These are phyloP conservation scores for Aspergillus ruber DNA, from an alignment of 2,329 filamentous ascomycete genomes.

Conservation along the genomic window DNA sequence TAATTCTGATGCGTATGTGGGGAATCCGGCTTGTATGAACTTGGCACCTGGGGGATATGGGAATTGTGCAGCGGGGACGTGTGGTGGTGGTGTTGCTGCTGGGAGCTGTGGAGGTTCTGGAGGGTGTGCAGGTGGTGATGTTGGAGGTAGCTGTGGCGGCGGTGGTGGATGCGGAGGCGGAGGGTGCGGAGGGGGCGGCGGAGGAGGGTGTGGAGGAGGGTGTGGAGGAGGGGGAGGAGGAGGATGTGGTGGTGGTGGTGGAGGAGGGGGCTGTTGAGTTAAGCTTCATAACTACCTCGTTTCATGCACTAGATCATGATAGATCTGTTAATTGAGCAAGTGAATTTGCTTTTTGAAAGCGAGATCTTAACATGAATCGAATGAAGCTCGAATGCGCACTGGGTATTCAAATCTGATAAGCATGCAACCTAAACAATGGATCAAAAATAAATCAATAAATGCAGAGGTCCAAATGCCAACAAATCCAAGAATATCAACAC, in stretches of 20 bases:
- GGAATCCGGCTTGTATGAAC: slow-evolving; percentile 42
- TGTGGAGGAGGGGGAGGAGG: neutral
- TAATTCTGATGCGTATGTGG: slow-evolving; percentile 36
- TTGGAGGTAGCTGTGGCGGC: slow-evolving; percentile 40
- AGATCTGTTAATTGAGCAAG: too few relatives aligned
- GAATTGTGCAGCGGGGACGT: slow-evolving; percentile 44
- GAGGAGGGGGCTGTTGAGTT: neutral
- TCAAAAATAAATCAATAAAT: neutral
- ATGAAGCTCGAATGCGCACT: neutral
- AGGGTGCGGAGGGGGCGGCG: slow-evolving; percentile 5
- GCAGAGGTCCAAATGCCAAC: neutral
- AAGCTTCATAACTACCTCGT: neutral
- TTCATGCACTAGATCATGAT: neutral
- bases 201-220: slow-evolving; percentile 1
- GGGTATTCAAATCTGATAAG: neutral
- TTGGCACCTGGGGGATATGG: slow-evolving; percentile 34
- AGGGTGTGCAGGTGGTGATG: slow-evolving; percentile 32
- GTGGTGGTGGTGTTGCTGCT: slow-evolving; percentile 39
- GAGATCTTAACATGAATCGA: too few relatives aligned
- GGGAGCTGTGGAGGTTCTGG: slow-evolving; percentile 31
- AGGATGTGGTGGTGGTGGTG: neutral
- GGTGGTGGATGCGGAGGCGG: slow-evolving; percentile 20
- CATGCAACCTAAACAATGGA: neutral
- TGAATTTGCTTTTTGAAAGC: too few relatives aligned
- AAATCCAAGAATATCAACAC: neutral